Base-by-base conservation (phyloP, 2,329 filamentous ascomycete genomes). In the Cercospora zeina region DNA sequence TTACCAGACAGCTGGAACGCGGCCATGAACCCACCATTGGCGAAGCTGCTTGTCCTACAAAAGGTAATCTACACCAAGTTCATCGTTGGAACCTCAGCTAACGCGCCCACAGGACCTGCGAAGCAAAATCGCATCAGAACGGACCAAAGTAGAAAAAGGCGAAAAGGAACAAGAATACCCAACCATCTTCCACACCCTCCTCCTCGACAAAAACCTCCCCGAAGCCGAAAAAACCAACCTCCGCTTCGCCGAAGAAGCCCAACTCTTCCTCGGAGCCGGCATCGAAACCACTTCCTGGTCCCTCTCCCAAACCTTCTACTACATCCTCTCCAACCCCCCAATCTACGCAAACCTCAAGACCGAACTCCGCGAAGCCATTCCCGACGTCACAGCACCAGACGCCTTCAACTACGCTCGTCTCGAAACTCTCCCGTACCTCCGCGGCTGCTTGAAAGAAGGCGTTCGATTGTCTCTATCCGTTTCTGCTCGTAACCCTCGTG, bases 281-380 rank as follows among this genome's bases (percentile, higher is more conserved):
- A 64, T 65, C 24, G 65, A 67, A 53, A 68, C 70, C 0, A 69
- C 65, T 1, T 65, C 65, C 5, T 65, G 68, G 57, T 59, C 62
- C 4, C 64, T 70, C 4, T 62, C 59, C 16, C 58, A 62, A 21
- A 64, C 62, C 5, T 63, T 65, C 16, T 70, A 65, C 63, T 68
- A 68, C 56, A 54, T 72, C 34, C 59, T 68, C 31, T 58, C 62
- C 16, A 58, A 68, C 19, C 61, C 63, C 8, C n/a, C 58, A 10
- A 60, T 69, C 30, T 60, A 68, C 3, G 13, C 33, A 8, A 66
- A 62, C 10, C 49, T 72, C 1, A 65, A 67, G 30, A 11, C 58
- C 6, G 68, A 71, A 39, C 61, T 82, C 8, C 57, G 54, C 36
- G 55, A 55, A 14, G 66, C 65, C 0, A 67, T 68, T 5, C 66